Percentiles rank a stretch among this genome's conserved stretches.
phyloP scores from a whole-genome alignment of 1,284 basidiomycete genomes.

The Amylostereum areolatum region DNA sequence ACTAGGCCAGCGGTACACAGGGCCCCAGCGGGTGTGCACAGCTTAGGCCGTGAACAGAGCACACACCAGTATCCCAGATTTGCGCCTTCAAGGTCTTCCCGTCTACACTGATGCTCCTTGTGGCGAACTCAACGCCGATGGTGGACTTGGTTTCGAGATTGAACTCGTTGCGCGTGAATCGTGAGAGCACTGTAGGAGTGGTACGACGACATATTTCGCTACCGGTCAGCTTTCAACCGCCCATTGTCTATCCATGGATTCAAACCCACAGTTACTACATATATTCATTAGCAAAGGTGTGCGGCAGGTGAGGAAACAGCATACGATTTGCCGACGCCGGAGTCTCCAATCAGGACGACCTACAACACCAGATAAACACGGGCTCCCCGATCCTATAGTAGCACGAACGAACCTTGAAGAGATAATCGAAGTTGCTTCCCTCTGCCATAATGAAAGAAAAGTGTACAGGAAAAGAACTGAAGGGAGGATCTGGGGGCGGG shows the following conservation, averaged over 20 bases:
- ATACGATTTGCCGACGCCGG: conserved; percentile 97
- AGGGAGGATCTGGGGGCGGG: too few species aligned
- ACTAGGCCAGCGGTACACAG: too few species aligned
- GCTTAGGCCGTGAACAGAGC: neutral
- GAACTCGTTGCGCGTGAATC: conserved; percentile 99
- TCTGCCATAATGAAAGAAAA: conserved; percentile 60
- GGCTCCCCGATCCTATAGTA: conserved; percentile 4
- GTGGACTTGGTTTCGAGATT: conserved; percentile 98
- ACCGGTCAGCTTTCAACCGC: neutral
- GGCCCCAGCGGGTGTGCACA: neutral
- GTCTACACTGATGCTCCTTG: conserved; percentile 91
- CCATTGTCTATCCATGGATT: neutral
- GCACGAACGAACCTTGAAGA: conserved; percentile 76
- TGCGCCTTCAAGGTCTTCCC: conserved; percentile 98
- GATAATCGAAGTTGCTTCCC: conserved; percentile 88
- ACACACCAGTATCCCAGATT: conserved; percentile 96
- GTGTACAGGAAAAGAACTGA: neutral
- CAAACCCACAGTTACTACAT: conserved; percentile 27
- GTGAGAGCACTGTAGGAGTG: conserved; percentile 62
- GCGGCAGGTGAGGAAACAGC: conserved; percentile 21
- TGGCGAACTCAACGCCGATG: conserved; percentile 99
- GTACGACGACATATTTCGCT: neutral
- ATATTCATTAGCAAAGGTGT: neutral
- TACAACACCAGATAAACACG: conserved; percentile 24
- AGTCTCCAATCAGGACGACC: conserved; percentile 98